These are phyloP conservation scores for Microbotryum violaceum DNA, from an alignment of 1,284 basidiomycete species.

Conservation along the genomic window DNA sequence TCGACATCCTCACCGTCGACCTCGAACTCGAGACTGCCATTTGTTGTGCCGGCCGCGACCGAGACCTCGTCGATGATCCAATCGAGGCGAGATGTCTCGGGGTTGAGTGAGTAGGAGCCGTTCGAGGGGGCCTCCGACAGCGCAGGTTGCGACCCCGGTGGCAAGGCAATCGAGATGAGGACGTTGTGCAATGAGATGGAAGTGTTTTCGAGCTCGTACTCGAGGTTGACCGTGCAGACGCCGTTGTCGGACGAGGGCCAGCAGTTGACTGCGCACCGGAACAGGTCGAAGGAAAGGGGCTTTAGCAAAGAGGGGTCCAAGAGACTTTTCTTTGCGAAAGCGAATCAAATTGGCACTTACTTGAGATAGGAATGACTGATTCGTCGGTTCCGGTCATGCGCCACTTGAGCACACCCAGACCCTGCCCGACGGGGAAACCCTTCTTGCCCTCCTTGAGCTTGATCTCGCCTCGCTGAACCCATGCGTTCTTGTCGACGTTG, in stretches of 20 bases:
- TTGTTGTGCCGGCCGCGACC: slow-evolving; percentile 49
- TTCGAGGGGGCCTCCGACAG: slow-evolving; percentile 58
- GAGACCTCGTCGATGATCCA: slow-evolving; percentile 63
- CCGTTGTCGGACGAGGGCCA: slow-evolving; percentile 92
- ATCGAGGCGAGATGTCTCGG: slow-evolving; percentile 65
- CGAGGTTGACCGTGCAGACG: slow-evolving; percentile 85
- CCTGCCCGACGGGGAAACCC: slow-evolving; percentile 80
- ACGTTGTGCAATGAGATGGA: slow-evolving; percentile 68
- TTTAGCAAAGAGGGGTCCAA: too few species aligned
- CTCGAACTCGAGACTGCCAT: slow-evolving; percentile 79
- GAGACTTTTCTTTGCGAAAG: background rate
- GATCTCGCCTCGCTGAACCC: slow-evolving; percentile 60
- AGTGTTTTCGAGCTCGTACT: slow-evolving; percentile 76
- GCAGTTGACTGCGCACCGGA: slow-evolving; percentile 63
- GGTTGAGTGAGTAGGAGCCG: slow-evolving; percentile 69
- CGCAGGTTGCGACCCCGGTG: slow-evolving; percentile 76
- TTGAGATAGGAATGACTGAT: slow-evolving; percentile 77
- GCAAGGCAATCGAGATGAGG: slow-evolving; percentile 82
- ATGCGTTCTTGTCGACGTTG: slow-evolving; percentile 78
- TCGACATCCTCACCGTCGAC: slow-evolving; percentile 73
- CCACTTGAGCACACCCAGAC: slow-evolving; percentile 85
- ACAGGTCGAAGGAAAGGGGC: background rate
- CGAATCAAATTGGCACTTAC: slow-evolving; percentile 48
- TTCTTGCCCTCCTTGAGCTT: slow-evolving; percentile 75
- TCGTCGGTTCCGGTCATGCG: slow-evolving; percentile 85